Evolutionary conservation across 495 filamentous ascomycete species (phyloP).

Genomic region (Neurospora pannonica): DNA sequence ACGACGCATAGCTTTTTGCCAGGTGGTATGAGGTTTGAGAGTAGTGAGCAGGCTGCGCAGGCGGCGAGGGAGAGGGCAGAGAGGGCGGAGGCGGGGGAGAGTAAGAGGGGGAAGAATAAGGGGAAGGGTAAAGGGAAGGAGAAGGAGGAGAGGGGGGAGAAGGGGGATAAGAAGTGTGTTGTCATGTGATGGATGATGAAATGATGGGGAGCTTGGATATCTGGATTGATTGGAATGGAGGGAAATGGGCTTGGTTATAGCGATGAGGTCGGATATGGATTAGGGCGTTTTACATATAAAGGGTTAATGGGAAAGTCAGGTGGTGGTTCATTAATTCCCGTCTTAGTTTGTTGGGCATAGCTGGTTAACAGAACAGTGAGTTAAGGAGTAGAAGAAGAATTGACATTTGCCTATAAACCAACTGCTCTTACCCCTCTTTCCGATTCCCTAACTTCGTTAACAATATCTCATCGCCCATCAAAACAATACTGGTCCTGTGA

Average conservation of each 20-base stretch:
- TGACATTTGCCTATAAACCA: not conserved
- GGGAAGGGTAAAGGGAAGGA: not conserved
- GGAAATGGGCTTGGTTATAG: not conserved
- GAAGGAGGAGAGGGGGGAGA: conserved; percentile 4
- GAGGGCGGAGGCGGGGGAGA: conserved; percentile 1
- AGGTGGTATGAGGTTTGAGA: conserved; percentile 2
- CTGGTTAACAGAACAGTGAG: not conserved
- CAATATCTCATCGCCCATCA: not conserved
- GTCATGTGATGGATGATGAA: conserved; percentile 37
- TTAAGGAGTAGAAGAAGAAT: not conserved
- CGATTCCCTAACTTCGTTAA: not conserved
- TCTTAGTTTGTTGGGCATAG: not conserved
- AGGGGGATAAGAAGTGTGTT: conserved; percentile 40
- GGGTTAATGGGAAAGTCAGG: not conserved
- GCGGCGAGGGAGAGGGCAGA: not conserved
- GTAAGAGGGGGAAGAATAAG: not conserved
- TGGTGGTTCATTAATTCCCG: not conserved
- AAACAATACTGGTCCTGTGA: not conserved
- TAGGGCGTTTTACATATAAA: not conserved
- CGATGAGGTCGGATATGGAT: not conserved
- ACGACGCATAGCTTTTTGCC: conserved; percentile 17
- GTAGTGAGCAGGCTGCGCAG: not conserved
- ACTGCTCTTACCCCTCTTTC: not conserved
- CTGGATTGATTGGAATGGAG: not conserved
- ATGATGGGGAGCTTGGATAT: not conserved